Percentiles rank a stretch among this genome's conserved stretches.
phyloP scores from a whole-genome alignment of 345 rosid species.

The thale cress (Arabidopsis thaliana) region TAIR10.1 NC_003070.9:5980501-5981000 shows the following conservation, averaged over 20 bases:
- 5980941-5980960: constrained; percentile 97
- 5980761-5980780: constrained; percentile 65
- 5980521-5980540: background rate
- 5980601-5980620: background rate
- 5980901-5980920: constrained; percentile 90
- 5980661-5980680: constrained; percentile 85
- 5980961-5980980: constrained; percentile 90
- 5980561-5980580: too few relatives aligned
- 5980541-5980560: too few relatives aligned
- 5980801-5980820: constrained; percentile 85
- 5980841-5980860: constrained; percentile 70
- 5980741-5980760: constrained; percentile 76
- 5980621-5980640: constrained; percentile 80
- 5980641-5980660: constrained; percentile 87
- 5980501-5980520: constrained; percentile 95
- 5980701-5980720: constrained; percentile 92
- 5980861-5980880: constrained; percentile 67
- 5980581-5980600: background rate
- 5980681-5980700: constrained; percentile 94
- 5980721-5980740: constrained; percentile 88
- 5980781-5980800: constrained; percentile 72
- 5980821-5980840: constrained; percentile 90
- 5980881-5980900: constrained; percentile 72
- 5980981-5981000: constrained; percentile 90
- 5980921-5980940: constrained; percentile 96